A percentile compares a stretch with the other conserved stretches of the same genome.
Conservation (phyloP, 2,329 filamentous ascomycete genomes). For the Aspergillus sclerotialis region DNA sequence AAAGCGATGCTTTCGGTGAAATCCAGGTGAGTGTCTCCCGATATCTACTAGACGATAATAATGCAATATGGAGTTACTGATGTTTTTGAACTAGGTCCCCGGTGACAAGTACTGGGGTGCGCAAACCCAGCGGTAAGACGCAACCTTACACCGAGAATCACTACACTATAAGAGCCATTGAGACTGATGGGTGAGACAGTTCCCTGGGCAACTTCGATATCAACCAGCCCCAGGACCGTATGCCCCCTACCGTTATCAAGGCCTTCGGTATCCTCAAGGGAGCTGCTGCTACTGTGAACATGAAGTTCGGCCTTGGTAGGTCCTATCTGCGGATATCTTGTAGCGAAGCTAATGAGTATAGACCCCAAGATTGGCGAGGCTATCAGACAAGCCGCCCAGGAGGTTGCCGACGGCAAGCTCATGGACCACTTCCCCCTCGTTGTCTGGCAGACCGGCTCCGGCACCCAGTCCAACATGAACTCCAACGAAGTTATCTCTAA, state of each 20-base stretch:
- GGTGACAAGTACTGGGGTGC: conserved; percentile 97
- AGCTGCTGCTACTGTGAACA: conserved; percentile 90
- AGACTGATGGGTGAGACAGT: conserved; percentile 26
- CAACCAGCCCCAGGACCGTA: conserved; percentile 98
- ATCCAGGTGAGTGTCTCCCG: conserved; percentile 52
- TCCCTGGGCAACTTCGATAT: conserved; percentile 98
- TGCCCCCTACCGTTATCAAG: conserved; percentile 85
- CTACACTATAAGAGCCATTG: conserved; percentile 1
- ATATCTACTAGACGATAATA: neutral
- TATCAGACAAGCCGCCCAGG: conserved; percentile 87
- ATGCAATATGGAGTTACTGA: conserved; percentile 8
- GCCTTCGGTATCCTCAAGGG: conserved; percentile 98
- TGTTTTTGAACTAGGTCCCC: conserved; percentile 50
- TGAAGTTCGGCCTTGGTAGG: conserved; percentile 75
- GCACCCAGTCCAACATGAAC: conserved; percentile 99
- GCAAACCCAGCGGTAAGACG: conserved; percentile 71
- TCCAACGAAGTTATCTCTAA: conserved; percentile 99
- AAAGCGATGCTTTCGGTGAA: conserved; percentile 97
- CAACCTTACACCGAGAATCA: conserved; percentile 2
- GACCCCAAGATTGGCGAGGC: conserved; percentile 85
- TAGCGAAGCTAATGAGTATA: conserved; percentile 27
- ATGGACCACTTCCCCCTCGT: conserved; percentile 96
- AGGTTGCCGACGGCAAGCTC: conserved; percentile 90
- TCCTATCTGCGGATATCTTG: conserved; percentile 8
- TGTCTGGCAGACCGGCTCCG: conserved; percentile 98